Conservation (phyloP, 2,329 filamentous ascomycete genomes). For the Ophiosphaerella korrae region DNA sequence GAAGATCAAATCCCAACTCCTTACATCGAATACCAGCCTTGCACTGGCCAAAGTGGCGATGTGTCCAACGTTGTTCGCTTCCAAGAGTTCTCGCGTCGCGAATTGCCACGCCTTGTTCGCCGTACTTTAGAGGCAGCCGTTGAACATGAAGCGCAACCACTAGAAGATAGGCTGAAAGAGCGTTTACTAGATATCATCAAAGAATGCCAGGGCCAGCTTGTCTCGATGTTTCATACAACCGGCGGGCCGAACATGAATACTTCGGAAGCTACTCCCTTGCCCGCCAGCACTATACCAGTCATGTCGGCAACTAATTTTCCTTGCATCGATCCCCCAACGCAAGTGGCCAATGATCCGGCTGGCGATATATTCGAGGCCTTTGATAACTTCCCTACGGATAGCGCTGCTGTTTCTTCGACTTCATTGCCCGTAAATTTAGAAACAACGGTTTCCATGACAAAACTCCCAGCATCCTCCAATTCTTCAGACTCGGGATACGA, state of each 20-base stretch:
- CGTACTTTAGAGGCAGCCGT: slow-evolving; percentile 28
- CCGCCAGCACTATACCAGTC: neutral
- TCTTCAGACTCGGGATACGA: slow-evolving; percentile 32
- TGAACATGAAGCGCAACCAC: slow-evolving; percentile 31
- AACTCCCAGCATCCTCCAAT: slow-evolving; percentile 1
- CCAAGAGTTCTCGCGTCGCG: slow-evolving; percentile 31
- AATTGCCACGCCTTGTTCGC: slow-evolving; percentile 33
- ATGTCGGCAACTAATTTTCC: neutral
- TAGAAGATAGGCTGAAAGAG: slow-evolving; percentile 33
- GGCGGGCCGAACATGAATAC: neutral
- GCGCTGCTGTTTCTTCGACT: neutral
- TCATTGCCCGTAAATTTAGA: neutral
- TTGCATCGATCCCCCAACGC: neutral
- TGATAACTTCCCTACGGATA: neutral
- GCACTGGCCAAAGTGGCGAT: slow-evolving; percentile 4
- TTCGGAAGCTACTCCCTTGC: too few species aligned
- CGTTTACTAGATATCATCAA: slow-evolving; percentile 31
- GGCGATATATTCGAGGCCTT: neutral
- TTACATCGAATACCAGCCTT: slow-evolving; percentile 30
- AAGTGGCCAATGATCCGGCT: too few species aligned
- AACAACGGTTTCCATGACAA: neutral
- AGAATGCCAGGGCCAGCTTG: slow-evolving; percentile 28
- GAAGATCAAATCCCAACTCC: slow-evolving; percentile 27
- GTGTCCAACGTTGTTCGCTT: slow-evolving; percentile 21
- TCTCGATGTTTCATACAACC: slow-evolving; percentile 19